A percentile compares a stretch with the other conserved stretches of the same genome.
Evolutionary conservation across 2,329 filamentous ascomycete genomes (phyloP).

Genomic region (Coniella lustricola): DNA sequence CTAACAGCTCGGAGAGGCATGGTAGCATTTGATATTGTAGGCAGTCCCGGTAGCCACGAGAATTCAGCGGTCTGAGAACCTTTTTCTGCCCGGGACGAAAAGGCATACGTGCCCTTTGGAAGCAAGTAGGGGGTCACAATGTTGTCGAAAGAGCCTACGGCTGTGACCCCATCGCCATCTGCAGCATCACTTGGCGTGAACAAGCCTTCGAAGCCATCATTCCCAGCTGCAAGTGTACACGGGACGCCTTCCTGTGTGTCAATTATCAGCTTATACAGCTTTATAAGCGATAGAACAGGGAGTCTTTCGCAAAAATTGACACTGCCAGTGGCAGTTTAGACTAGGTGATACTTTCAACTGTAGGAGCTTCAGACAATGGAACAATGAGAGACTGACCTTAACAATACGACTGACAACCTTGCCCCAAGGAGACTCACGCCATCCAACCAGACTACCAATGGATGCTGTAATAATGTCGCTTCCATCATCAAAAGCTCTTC

Average conservation of each 20-base stretch:
- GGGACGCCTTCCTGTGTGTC: conserved; percentile 20
- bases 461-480: conserved; percentile 28
- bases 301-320: too few relatives aligned
- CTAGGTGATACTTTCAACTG: too few relatives aligned
- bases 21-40: conserved; percentile 13
- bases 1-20: conserved; percentile 24
- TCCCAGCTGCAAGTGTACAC: conserved; percentile 23
- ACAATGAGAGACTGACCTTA: conserved; percentile 7
- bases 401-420: conserved; percentile 24
- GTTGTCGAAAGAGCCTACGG: conserved; percentile 22
- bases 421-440: conserved; percentile 22
- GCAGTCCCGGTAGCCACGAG: conserved; percentile 16
- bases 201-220: conserved; percentile 20
- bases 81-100: conserved; percentile 3
- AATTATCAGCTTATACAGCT: not conserved
- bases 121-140: conserved; percentile 15
- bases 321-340: too few relatives aligned
- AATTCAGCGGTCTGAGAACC: conserved; percentile 6
- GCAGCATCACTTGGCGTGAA: conserved; percentile 21
- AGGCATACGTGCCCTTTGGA: conserved; percentile 16
- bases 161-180: conserved; percentile 20
- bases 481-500: conserved; percentile 35
- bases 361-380: not conserved
- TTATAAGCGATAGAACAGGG: not conserved
- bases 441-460: conserved; percentile 22